phyloP scores from a whole-genome alignment of 2,329 filamentous ascomycete species.

The Phialemonium atrogriseum region DNA sequence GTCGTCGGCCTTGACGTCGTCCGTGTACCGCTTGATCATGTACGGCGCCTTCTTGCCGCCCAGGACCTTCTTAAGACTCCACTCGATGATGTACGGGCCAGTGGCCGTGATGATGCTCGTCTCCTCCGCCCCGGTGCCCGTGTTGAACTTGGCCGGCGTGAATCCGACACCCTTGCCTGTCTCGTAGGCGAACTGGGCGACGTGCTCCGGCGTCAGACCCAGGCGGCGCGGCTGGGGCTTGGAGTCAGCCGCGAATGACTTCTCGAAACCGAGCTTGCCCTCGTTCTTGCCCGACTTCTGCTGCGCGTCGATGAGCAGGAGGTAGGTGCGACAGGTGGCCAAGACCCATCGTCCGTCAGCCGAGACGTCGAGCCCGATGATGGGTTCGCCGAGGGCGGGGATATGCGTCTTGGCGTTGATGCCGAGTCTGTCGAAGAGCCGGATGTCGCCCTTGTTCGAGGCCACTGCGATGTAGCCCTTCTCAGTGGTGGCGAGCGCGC shows the following conservation, averaged over 20 bases:
- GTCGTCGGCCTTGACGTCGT: constrained; percentile 96
- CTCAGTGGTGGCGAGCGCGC: constrained; percentile 85
- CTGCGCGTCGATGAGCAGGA: constrained; percentile 83
- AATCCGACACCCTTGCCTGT: constrained; percentile 81
- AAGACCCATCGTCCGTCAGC: constrained; percentile 95
- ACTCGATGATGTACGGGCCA: constrained; percentile 93
- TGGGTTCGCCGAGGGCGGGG: constrained; percentile 87
- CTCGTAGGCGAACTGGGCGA: constrained; percentile 96
- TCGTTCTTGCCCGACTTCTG: constrained; percentile 94
- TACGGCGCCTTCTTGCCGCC: constrained; percentile 78
- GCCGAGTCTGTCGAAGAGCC: constrained; percentile 89
- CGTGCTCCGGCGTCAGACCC: constrained; percentile 80
- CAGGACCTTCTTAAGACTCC: constrained; percentile 87
- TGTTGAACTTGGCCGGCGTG: constrained; percentile 90
- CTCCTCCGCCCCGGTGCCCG: constrained; percentile 69
- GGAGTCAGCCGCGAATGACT: constrained; percentile 79
- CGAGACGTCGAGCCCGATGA: constrained; percentile 89
- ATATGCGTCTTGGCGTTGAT: constrained; percentile 98
- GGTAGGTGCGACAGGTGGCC: constrained; percentile 87
- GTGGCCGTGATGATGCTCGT: constrained; percentile 96
- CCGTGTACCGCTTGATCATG: constrained; percentile 90
- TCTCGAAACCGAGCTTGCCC: constrained; percentile 96
- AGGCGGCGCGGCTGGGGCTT: constrained; percentile 92
- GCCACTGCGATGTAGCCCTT: constrained; percentile 96
- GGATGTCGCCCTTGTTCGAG: constrained; percentile 94